Base-by-base conservation (phyloP, 164 flowering plant species). In the Macadamia tetraphylla region DNA sequence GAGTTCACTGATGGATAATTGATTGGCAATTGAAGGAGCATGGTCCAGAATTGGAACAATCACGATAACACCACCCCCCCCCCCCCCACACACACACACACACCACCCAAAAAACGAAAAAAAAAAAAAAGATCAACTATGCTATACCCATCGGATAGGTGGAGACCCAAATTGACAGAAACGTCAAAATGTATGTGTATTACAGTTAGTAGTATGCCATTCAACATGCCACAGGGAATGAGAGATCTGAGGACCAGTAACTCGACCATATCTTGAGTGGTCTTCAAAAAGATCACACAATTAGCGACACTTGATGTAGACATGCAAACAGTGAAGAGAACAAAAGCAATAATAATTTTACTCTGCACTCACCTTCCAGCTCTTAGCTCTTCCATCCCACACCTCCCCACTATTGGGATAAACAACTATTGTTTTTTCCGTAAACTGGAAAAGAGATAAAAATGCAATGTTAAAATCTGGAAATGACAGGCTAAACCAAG, bases 381-480 rank as follows among this genome's bases (percentile, higher is more conserved):
- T 85, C 75, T 90, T 90, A 13, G 87, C 87, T 67, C 67, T 81
- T 29, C 92, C 97, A 79, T 91, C 95, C 91, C 92, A 93, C 52
- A 81, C 79, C 75, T 89, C 97, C 8, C 98, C 95, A 69, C 94
- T 93, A 67, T 93, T 93, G 0, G 98, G 97, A 76, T 93, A 91
- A 29, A 88, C 90, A 61, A 85, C 79, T 40, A 93, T 88, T 4
- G 74, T 68, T 73, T 88, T 92, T 12, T 58, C 65, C 2, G 92
- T 92, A 35, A 79, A 68, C 98, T 90, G 84, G 29, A 76, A n/a
- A 66, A 32, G 0, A 70, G 42, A 64, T 60, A 66, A 29, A 31
- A 44, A 12, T 9, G 18, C 15, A 29, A 29, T 35, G 43, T 46
- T 62, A 64, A 40, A 18, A n/a, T 6, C 66, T 14, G 35, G 15